phyloP scores from a whole-genome alignment of 331 rosid genomes.

The Pyrus hybrid region DNA sequence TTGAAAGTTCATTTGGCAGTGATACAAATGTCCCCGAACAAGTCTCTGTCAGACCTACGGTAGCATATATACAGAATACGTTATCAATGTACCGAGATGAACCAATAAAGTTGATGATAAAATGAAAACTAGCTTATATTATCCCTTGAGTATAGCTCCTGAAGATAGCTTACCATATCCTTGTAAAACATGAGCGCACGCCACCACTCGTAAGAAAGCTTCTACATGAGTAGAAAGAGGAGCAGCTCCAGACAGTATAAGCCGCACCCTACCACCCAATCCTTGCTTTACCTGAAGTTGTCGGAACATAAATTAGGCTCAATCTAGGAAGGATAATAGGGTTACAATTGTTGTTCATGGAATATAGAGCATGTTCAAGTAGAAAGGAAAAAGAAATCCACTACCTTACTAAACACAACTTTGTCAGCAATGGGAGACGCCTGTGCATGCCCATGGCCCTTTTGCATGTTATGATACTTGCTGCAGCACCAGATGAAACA shows the following conservation, averaged over 20 bases:
- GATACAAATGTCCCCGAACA: conserved; percentile 95
- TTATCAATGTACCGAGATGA: not conserved
- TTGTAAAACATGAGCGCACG: conserved; percentile 90
- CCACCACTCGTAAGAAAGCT: conserved; percentile 69
- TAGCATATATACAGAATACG: conserved; percentile 13
- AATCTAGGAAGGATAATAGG: conserved; percentile 2
- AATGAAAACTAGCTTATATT: not conserved
- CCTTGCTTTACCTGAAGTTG: conserved; percentile 79
- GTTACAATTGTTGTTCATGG: conserved; percentile 1
- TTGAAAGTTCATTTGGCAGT: conserved; percentile 62
- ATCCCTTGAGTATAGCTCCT: not conserved
- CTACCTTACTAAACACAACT: conserved; percentile 81
- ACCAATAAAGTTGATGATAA: not conserved
- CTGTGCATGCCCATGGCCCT: conserved; percentile 41
- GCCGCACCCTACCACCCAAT: conserved; percentile 82
- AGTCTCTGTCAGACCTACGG: conserved; percentile 90
- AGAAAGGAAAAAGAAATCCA: conserved; percentile 2
- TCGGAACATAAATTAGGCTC: conserved; percentile 19
- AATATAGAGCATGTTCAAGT: not conserved
- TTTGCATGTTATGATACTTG: conserved; percentile 63
- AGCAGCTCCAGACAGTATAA: conserved; percentile 96
- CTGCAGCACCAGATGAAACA: conserved; percentile 35
- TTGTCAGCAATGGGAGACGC: conserved; percentile 77
- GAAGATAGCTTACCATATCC: conserved; percentile 74
- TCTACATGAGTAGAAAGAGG: conserved; percentile 87